phyloP scores from a whole-genome alignment of 768 basidiomycete genomes.

The Lentinula aciculospora region DNA sequence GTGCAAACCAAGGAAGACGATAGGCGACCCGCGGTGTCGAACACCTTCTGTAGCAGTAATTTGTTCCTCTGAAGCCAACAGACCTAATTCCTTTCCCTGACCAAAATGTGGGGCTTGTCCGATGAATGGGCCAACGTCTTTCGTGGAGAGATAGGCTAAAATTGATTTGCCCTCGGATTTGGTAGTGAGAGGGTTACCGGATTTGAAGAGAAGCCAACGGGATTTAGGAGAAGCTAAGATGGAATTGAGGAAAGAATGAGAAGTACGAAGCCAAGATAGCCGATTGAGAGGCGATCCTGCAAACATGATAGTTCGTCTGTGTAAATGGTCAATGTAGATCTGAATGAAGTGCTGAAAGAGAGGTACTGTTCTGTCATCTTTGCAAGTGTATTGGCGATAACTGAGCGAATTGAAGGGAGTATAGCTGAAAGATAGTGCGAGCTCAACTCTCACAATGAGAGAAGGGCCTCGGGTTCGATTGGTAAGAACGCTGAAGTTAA shows the following conservation, averaged over 20 bases:
- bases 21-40: slow-evolving; percentile 49
- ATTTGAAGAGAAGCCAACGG: slow-evolving; percentile 75
- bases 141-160: slow-evolving; percentile 53
- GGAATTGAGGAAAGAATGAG: slow-evolving; percentile 70
- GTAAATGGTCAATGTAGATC: neutral
- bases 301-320: slow-evolving; percentile 6
- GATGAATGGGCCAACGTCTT: slow-evolving; percentile 59
- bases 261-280: slow-evolving; percentile 75
- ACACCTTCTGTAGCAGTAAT: slow-evolving; percentile 43
- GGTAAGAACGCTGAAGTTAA: neutral
- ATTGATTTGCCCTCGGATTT: slow-evolving; percentile 24
- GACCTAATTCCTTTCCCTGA: slow-evolving; percentile 46
- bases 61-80: slow-evolving; percentile 22
- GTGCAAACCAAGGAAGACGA: slow-evolving; percentile 79
- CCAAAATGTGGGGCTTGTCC: slow-evolving; percentile 68
- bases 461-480: neutral
- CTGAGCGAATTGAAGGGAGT: neutral
- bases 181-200: slow-evolving; percentile 60
- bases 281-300: slow-evolving; percentile 73
- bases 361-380: slow-evolving; percentile 5
- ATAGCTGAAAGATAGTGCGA: neutral
- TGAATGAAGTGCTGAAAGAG: no score
- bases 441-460: neutral
- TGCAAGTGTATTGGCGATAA: slow-evolving; percentile 1
- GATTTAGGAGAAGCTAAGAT: slow-evolving; percentile 55